A percentile compares a stretch with the other conserved stretches of the same genome.
These are phyloP conservation scores for Cucumis melo DNA, from an alignment of 306 rosid genomes.

Conservation along the genomic window DNA sequence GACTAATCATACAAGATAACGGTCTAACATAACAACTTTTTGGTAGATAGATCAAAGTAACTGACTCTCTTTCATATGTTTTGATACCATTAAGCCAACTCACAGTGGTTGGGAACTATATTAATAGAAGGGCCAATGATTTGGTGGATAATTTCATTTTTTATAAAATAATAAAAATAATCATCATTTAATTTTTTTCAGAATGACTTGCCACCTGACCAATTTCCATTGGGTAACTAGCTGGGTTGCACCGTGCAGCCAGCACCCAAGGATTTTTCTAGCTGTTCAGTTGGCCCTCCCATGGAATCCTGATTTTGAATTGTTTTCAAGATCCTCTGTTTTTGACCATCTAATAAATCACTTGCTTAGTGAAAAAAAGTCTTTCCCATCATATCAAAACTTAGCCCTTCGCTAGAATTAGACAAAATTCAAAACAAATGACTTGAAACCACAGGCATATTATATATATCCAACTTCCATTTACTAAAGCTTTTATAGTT, in stretches of 20 bases:
- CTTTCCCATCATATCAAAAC: background rate
- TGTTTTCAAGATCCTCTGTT: background rate
- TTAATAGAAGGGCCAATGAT: too few species aligned
- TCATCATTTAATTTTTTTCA: too few species aligned
- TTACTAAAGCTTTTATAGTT: background rate
- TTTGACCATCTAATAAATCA: background rate
- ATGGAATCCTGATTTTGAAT: background rate
- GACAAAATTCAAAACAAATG: background rate
- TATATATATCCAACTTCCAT: background rate
- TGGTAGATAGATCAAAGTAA: background rate
- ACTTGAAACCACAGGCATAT: background rate
- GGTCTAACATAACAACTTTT: background rate
- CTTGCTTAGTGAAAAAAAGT: background rate
- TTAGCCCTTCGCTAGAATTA: too few species aligned
- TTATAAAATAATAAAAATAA: too few species aligned
- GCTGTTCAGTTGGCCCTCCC: background rate
- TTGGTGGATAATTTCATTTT: too few species aligned
- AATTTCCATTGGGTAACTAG: too few species aligned
- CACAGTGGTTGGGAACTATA: too few species aligned
- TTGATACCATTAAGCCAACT: background rate
- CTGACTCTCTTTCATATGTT: background rate
- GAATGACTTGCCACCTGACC: too few species aligned
- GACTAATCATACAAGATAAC: background rate
- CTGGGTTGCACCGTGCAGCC: too few species aligned
- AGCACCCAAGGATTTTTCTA: background rate